phyloP scores from a whole-genome alignment of 495 filamentous ascomycete genomes.

The Echria macrotheca region DNA sequence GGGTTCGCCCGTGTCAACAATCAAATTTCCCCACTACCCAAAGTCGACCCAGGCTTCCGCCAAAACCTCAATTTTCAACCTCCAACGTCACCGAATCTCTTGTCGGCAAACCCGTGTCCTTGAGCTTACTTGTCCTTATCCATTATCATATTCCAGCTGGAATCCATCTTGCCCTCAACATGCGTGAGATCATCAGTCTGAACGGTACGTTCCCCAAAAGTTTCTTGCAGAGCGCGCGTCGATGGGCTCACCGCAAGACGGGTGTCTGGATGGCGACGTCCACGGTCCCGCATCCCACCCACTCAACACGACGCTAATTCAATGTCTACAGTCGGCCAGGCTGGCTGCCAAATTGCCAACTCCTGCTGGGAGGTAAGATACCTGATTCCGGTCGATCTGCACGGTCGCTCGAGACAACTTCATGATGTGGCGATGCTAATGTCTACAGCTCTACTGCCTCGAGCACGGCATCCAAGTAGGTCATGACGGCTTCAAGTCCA shows the following conservation, averaged over 20 bases:
- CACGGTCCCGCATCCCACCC: too few relatives aligned
- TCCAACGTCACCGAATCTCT: conserved; percentile 22
- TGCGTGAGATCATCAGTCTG: conserved; percentile 99
- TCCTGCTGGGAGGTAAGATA: conserved; percentile 94
- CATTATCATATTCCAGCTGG: conserved; percentile 17
- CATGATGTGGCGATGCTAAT: conserved; percentile 16
- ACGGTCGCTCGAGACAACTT: not conserved
- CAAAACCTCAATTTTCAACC: conserved; percentile 31
- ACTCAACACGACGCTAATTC: too few relatives aligned
- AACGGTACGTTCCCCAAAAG: conserved; percentile 68
- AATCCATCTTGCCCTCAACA: conserved; percentile 46
- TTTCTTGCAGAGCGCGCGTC: conserved; percentile 26
- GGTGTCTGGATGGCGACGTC: too few relatives aligned
- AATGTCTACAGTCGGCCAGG: conserved; percentile 84
- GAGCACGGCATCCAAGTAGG: conserved; percentile 98
- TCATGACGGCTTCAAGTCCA: not conserved
- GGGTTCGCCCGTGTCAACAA: conserved; percentile 33
- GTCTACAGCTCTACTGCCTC: conserved; percentile 88
- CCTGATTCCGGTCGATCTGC: conserved; percentile 3
- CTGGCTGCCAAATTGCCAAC: conserved; percentile 99
- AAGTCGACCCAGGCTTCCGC: conserved; percentile 25
- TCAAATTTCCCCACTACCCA: conserved; percentile 35
- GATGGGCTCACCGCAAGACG: conserved; percentile 30
- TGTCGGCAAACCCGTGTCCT: conserved; percentile 14
- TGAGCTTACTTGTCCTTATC: conserved; percentile 14